phyloP scores from a whole-genome alignment of 805 yeast genomes.

The Ogataea paraovalis region DNA sequence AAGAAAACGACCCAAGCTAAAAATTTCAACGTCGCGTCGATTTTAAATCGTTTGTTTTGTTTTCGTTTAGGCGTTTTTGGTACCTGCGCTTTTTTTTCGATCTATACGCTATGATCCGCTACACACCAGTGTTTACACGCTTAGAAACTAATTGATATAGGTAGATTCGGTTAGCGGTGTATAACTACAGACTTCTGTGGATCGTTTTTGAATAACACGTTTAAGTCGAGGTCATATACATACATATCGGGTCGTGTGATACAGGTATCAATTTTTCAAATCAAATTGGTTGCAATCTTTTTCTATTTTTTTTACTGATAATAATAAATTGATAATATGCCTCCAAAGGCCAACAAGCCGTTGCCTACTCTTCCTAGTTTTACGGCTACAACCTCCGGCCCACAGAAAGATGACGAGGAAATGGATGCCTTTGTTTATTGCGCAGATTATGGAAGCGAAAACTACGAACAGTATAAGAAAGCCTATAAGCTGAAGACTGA shows the following conservation, averaged over 20 bases:
- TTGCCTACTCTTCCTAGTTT: conserved; percentile 26
- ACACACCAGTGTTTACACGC: too few species aligned
- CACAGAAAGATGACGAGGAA: conserved; percentile 9
- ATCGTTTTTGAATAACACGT: too few species aligned
- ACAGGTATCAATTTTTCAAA: background rate
- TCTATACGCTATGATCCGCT: too few species aligned
- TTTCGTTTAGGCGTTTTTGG: conserved; percentile 6
- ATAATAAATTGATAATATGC: conserved; percentile 2
- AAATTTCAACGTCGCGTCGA: background rate
- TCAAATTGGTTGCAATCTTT: background rate
- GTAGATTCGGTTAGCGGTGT: too few species aligned
- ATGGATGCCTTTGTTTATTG: conserved; percentile 30
- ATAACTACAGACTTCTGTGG: too few species aligned
- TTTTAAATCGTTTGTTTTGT: background rate
- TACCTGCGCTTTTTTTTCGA: background rate
- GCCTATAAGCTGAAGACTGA: conserved; percentile 28
- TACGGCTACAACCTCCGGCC: conserved; percentile 3
- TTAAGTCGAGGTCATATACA: too few species aligned
- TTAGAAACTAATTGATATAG: too few species aligned
- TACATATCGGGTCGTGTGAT: too few species aligned
- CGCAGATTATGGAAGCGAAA: conserved; percentile 23
- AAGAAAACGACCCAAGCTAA: too few species aligned
- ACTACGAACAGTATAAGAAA: conserved; percentile 25
- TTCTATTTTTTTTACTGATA: background rate
- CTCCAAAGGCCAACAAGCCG: conserved; percentile 13